Evolutionary conservation across 495 filamentous ascomycete species (phyloP).

Genomic region (Chaetomium fimeti): DNA sequence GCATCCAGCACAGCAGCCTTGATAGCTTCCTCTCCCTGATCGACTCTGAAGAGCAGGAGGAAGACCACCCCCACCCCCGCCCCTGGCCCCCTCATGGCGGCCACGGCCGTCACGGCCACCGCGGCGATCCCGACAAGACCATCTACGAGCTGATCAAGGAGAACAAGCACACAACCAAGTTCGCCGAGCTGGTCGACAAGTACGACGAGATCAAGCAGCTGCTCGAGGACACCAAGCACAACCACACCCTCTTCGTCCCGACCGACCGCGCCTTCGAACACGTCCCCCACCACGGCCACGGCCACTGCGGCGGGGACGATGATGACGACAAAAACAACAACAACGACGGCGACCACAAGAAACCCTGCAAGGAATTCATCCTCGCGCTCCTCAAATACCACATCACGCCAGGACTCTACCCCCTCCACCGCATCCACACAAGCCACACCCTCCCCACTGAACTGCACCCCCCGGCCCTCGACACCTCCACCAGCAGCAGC

Average conservation of each 20-base stretch:
- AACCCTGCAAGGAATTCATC: conserved; percentile 60
- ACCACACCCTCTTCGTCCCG: conserved; percentile 79
- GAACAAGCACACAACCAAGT: conserved; percentile 71
- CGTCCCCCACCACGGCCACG: conserved; percentile 55
- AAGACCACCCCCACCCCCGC: conserved; percentile 8
- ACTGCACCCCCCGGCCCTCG: conserved; percentile 55
- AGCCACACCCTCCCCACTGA: conserved; percentile 71
- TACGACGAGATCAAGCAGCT: conserved; percentile 65
- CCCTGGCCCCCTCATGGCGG: background rate
- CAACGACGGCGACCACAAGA: conserved; percentile 6
- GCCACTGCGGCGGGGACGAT: conserved; percentile 1
- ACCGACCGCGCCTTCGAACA: conserved; percentile 71
- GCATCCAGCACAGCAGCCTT: conserved; percentile 11
- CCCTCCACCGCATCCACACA: conserved; percentile 54
- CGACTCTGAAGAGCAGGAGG: conserved; percentile 20
- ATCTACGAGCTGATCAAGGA: conserved; percentile 73
- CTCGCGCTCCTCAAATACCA: conserved; percentile 70
- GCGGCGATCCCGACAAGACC: conserved; percentile 56
- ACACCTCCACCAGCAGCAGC: conserved; percentile 53
- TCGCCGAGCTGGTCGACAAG: conserved; percentile 69
- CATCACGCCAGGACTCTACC: conserved; percentile 60
- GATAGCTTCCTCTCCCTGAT: conserved; percentile 41
- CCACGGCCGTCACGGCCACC: conserved; percentile 18
- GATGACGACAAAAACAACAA: conserved; percentile 5
- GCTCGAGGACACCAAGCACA: conserved; percentile 66